phyloP scores from a whole-genome alignment of 2,329 filamentous ascomycete genomes.

The Magnaporthiopsis incrustans region DNA sequence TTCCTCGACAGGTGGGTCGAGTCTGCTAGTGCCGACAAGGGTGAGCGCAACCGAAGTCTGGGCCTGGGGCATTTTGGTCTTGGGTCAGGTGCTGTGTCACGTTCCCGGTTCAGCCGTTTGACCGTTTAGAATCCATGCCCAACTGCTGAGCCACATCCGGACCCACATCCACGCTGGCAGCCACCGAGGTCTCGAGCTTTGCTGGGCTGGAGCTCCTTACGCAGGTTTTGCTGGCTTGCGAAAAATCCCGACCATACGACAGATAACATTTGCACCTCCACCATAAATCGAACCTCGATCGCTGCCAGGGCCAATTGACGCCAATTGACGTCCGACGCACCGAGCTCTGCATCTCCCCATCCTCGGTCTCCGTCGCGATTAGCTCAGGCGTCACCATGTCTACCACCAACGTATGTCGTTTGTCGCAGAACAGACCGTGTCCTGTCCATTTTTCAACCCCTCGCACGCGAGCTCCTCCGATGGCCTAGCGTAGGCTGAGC shows the following conservation, averaged over 20 bases:
- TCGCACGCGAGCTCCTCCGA: background rate
- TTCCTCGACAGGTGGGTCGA: background rate
- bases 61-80: too few relatives aligned
- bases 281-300: conserved; percentile 5
- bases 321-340: conserved; percentile 14
- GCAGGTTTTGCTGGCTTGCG: conserved; percentile 8
- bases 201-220: conserved; percentile 5
- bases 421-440: background rate
- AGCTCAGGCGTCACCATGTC: conserved; percentile 48
- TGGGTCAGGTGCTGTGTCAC: background rate
- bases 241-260: conserved; percentile 8
- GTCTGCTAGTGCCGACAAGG: background rate
- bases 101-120: background rate
- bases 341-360: conserved; percentile 26
- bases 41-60: background rate
- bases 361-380: conserved; percentile 31
- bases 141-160: background rate
- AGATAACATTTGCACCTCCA: conserved; percentile 3
- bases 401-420: conserved; percentile 53
- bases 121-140: background rate
- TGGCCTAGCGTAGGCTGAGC: too few relatives aligned
- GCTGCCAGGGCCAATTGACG: conserved; percentile 14
- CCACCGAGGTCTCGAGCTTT: background rate
- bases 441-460: background rate
- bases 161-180: background rate